Evolutionary conservation across 2,329 filamentous ascomycete species (phyloP).

Genomic region (Fusarium protoensiforme): DNA sequence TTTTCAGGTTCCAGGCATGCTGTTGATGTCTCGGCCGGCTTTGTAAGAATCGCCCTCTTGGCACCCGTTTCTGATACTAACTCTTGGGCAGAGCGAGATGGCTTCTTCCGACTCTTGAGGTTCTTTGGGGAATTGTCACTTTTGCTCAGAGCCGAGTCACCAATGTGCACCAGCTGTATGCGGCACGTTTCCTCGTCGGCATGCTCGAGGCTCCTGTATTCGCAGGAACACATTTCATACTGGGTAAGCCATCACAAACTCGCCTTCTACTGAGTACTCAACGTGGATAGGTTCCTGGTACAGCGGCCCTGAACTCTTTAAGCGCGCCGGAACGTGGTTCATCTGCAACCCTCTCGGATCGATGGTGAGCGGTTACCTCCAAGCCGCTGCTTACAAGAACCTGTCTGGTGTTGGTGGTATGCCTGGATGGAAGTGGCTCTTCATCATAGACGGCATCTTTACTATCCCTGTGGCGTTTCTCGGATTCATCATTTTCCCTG

Average conservation of each 20-base stretch:
- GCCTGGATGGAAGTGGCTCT: constrained; percentile 56
- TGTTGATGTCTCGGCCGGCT: constrained; percentile 32
- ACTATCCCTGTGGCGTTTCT: constrained; percentile 11
- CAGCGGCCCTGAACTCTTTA: constrained; percentile 10
- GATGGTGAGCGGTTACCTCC: constrained; percentile 42
- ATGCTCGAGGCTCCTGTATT: background rate
- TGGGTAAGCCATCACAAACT: background rate
- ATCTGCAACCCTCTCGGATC: constrained; percentile 29
- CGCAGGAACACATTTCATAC: background rate
- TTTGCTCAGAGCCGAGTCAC: background rate
- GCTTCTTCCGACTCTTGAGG: background rate
- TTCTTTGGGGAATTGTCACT: background rate
- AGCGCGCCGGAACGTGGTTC: constrained; percentile 17
- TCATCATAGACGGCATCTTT: constrained; percentile 17
- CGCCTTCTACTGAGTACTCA: background rate
- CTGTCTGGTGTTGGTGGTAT: constrained; percentile 54
- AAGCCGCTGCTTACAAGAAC: constrained; percentile 52
- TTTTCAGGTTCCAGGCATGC: constrained; percentile 24
- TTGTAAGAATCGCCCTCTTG: background rate
- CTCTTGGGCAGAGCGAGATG: background rate
- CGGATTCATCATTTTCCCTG: constrained; percentile 16
- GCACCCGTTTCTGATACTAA: background rate
- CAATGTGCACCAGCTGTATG: background rate
- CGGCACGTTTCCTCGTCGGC: background rate
- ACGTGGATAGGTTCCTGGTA: constrained; percentile 8